Conservation (phyloP, 768 basidiomycete species). For the Pisolithus albus region DNA sequence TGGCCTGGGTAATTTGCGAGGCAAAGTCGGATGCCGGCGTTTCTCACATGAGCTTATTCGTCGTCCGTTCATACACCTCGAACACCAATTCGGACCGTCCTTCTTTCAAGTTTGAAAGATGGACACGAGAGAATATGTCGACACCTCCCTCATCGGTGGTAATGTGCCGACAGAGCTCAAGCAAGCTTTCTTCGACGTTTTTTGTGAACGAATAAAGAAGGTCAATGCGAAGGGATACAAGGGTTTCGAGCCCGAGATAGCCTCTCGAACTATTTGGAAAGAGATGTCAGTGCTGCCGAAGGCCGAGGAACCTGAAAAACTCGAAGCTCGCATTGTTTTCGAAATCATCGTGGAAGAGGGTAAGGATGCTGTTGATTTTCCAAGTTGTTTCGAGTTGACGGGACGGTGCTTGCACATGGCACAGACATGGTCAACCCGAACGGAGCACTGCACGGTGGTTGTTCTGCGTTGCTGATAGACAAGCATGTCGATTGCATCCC, state of each 20-base stretch:
- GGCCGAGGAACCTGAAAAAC: conserved; percentile 36
- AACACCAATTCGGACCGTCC: no score
- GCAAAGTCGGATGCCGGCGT: no score
- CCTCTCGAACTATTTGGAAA: conserved; percentile 25
- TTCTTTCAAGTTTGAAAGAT: not conserved
- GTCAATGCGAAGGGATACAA: conserved; percentile 7
- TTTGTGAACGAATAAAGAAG: conserved; percentile 7
- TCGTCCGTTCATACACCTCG: no score
- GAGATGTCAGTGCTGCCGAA: conserved; percentile 40
- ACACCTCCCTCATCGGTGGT: conserved; percentile 20
- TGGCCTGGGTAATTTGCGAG: no score
- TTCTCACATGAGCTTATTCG: no score
- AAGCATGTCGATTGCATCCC: conserved; percentile 27
- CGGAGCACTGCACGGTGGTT: conserved; percentile 49
- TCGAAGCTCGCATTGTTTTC: conserved; percentile 40
- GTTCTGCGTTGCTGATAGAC: conserved; percentile 49
- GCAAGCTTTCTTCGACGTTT: conserved; percentile 15
- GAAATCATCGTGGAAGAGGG: conserved; percentile 40
- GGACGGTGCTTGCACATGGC: not conserved
- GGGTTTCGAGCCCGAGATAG: conserved; percentile 19
- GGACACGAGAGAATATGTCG: conserved; percentile 11
- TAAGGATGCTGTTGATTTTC: conserved; percentile 12
- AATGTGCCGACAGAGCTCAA: conserved; percentile 25
- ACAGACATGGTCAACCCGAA: conserved; percentile 50
- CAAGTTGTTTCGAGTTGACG: not conserved